Evolutionary conservation across 768 basidiomycete genomes (phyloP).

Genomic region (Boletus rufocinnamomeus): DNA sequence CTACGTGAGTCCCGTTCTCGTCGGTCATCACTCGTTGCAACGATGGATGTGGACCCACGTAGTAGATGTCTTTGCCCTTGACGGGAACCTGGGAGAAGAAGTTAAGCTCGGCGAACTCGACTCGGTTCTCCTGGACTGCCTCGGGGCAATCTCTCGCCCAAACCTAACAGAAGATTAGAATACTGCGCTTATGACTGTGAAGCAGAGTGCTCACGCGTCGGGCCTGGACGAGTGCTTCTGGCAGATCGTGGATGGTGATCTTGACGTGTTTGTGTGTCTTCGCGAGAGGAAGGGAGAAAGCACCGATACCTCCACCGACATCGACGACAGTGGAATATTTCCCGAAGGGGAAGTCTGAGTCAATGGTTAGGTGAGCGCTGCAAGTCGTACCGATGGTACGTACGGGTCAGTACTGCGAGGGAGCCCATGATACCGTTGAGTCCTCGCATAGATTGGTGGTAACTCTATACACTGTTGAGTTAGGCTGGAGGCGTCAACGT

Average conservation of each 20-base stretch:
- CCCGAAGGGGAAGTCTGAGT: conserved; percentile 36
- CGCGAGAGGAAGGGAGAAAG: conserved; percentile 32
- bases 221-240: conserved; percentile 25
- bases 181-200: no score
- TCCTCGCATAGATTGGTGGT: conserved; percentile 29
- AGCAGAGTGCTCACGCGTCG: conserved; percentile 11
- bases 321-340: conserved; percentile 35
- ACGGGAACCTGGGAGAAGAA: conserved; percentile 35
- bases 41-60: conserved; percentile 22
- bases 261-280: conserved; percentile 33
- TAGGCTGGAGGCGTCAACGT: not conserved
- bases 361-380: not conserved
- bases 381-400: not conserved
- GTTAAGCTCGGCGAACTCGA: conserved; percentile 32
- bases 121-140: conserved; percentile 25
- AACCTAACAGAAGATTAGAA: conserved; percentile 16
- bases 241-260: conserved; percentile 36
- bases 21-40: not conserved
- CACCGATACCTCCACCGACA: conserved; percentile 38
- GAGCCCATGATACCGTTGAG: conserved; percentile 27
- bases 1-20: not conserved
- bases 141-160: conserved; percentile 30
- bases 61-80: conserved; percentile 34
- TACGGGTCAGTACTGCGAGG: conserved; percentile 26
- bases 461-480: conserved; percentile 14